Base-by-base conservation (phyloP, 495 filamentous ascomycete genomes). In the Hyaloscypha variabilis region DNA sequence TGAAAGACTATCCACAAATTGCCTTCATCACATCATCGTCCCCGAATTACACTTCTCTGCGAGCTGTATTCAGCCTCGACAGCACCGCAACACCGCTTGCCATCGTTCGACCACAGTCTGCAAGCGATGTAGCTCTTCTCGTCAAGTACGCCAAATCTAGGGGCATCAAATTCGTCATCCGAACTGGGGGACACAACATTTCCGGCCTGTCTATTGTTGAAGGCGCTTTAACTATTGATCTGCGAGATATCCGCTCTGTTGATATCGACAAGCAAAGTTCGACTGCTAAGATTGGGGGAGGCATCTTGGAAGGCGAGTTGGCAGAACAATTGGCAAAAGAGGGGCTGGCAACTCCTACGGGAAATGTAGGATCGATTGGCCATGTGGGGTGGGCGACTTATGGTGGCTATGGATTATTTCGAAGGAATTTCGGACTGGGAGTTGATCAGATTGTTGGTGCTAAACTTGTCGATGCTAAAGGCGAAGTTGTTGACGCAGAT, bases 381-480 rank as follows among this genome's bases (percentile, higher is more conserved):
- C 77, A 73, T 56, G 68, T 75, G 42, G 77, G 75, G 1, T 82
- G 79, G 77, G 70, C 73, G 8, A 75, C 66, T 13, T 69, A 75
- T 29, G 75, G 78, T 0, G 78, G 79, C 2, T 80, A 82, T 53
- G 77, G 78, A 14, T 62, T 74, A 14, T 70, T 78, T 24, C 70
- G 69, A 19, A 28, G 71, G 0, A 57, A 71, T 14, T 75, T 69
- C 26, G 79, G 78, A 1, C 58, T 82, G 10, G 76, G 76, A 8
- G 69, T 72, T 2, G 78, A 80, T 58, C 74, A 81, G 51, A 77
- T 79, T 31, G 63, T 82, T 25, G 71, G 69, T 21, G 76, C 77
- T 13, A 75, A 67, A n/a, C 30, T 78, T 13, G 75, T 81, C n/a
- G 68, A 76, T 62, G 69, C 69, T 19, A 52, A 72, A 8, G 79